Evolutionary conservation across 2,329 filamentous ascomycete genomes (phyloP).

Genomic region (Trichoderma breve): DNA sequence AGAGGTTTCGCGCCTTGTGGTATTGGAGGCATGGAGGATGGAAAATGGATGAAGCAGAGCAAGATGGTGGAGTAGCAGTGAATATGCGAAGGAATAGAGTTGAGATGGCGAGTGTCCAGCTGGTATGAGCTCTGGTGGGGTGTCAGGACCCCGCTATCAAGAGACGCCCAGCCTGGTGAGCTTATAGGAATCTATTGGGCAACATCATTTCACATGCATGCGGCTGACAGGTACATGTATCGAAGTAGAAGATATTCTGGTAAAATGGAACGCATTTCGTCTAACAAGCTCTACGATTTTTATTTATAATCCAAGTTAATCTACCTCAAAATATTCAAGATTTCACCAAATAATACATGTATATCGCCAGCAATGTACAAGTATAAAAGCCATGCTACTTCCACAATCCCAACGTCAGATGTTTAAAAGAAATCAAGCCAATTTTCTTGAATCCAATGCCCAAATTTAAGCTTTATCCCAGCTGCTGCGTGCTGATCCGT

Average conservation of each 20-base stretch:
- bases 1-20: constrained; percentile 32
- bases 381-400: neutral
- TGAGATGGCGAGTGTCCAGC: neutral
- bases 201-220: neutral
- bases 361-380: neutral
- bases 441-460: too few species aligned
- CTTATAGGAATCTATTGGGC: neutral
- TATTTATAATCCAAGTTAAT: neutral
- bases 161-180: neutral
- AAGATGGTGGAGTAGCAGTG: neutral
- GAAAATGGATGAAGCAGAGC: neutral
- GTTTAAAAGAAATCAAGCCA: neutral
- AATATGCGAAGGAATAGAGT: neutral
- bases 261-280: neutral
- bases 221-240: neutral
- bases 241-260: neutral
- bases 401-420: neutral
- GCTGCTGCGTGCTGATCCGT: neutral
- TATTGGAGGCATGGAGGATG: constrained; percentile 33
- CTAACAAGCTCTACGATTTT: neutral
- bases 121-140: constrained; percentile 9
- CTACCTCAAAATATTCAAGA: neutral
- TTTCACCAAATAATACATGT: neutral
- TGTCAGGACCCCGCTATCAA: constrained; percentile 8
- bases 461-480: neutral